Evolutionary conservation across 2,329 filamentous ascomycete genomes (phyloP), one percentile per base, ranked within the genome.

Genomic region (Ceratocystis variospora): DNA sequence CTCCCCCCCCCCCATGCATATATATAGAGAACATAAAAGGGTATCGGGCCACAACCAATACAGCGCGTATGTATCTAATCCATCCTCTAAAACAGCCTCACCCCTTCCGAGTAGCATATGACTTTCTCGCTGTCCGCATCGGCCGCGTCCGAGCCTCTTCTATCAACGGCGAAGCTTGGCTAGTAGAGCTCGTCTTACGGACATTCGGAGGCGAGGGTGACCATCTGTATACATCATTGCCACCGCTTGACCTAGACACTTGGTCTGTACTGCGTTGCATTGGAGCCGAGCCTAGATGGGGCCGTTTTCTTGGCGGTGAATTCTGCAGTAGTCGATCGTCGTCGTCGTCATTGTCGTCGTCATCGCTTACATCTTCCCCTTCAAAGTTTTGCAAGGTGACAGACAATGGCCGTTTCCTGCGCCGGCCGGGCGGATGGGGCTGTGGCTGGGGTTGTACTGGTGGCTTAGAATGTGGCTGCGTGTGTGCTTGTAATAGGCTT

Each of bases 401-500:
- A 46, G 41, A n/a, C 17, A 48, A 7, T n/a, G 45, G 25, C 6
- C 62, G 62, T 46, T 63, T 63, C 46, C 62, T 48, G 15, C 15
- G 41, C 10, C 37, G 28, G 31, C 28, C 17, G 31, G 55, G 6
- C 8, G 55, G 5, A 19, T 59, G 28, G 10, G 44, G 31, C 22
- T 28, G 53, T 25, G 37, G 37, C 50, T 53, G 63, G 10, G 67
- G 62, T 25, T 22, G 65, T 4, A 31, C 19, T n/a, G 63, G 10
- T 33, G 59, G 12, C 61, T 61, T 44, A 15, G 37, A 25, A 5
- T 66, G 33, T 45, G 46, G 46, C 25, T 57, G n/a, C 68, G 67
- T 10, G 65, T 62, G n/a, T 59, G 67, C n/a, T 61, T 61, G 19
- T 70, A 55, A 68, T 12, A 28, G 22, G 50, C 62, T 67, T 59